Evolutionary conservation across 495 filamentous ascomycete species (phyloP).

Genomic region (Pyronema domesticum): DNA sequence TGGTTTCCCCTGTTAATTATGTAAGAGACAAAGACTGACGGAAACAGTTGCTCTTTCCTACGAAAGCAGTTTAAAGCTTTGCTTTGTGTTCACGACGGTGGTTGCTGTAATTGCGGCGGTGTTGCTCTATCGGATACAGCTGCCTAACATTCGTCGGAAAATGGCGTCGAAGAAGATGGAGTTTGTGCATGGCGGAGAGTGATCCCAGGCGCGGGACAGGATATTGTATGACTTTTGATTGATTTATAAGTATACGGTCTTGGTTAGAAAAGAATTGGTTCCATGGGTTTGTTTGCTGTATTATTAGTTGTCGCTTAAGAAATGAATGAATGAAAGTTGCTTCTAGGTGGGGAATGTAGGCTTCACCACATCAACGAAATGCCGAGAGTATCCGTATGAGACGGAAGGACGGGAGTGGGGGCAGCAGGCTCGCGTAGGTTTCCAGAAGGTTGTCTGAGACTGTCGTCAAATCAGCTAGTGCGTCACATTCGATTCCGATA

Average conservation of each 20-base stretch:
- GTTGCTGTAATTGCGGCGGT: constrained; percentile 2
- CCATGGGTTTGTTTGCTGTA: no score
- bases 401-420: no score
- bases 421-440: no score
- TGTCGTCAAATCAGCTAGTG: no score
- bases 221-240: background rate
- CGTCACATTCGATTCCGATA: no score
- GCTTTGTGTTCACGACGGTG: constrained; percentile 12
- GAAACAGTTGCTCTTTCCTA: constrained; percentile 13
- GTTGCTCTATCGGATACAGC: constrained; percentile 4
- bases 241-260: background rate
- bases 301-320: no score
- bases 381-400: no score
- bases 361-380: no score
- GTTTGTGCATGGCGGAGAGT: background rate
- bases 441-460: no score
- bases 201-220: background rate
- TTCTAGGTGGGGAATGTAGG: no score
- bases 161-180: background rate
- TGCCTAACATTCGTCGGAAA: constrained; percentile 1
- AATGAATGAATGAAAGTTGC: no score
- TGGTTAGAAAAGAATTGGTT: no score
- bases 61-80: constrained; percentile 7
- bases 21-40: background rate
- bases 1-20: constrained; percentile 5